Base-by-base conservation (phyloP, 2,329 filamentous ascomycete species). In the Fusarium poae region DNA sequence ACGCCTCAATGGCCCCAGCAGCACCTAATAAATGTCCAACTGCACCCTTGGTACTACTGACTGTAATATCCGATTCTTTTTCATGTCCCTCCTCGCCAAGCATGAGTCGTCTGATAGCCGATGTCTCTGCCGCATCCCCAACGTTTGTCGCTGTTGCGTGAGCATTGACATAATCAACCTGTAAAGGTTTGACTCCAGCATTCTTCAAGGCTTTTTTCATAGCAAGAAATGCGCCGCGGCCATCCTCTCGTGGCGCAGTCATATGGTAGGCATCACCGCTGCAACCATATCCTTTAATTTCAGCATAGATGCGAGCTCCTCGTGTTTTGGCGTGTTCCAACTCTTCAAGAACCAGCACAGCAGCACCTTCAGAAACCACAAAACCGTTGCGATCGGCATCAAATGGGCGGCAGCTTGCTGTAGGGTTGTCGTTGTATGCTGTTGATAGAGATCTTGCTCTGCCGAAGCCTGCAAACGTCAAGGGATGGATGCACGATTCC, bases 11-110 rank as follows among this genome's bases (percentile, higher is more conserved):
- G 7, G 95, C 93, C 5, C 96, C 96, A 3, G 96, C 92, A 37
- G 94, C 96, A 16, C 96, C 96, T 6, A 99, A 85, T 8, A 99
- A 82, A 83, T 99, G 96, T 0, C 96, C 96, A 52, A 97, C 85
- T 5, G 96, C 93, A 9, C 95, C 95, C 78, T 99, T 99, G 1
- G 94, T 97, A 79, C 96, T 95, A 78, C 94, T 97, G 21, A 97
- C 86, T 44, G 94, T 93, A 56, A 98, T 86, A 11, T 92, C 80
- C 3, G 82, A 81, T 40, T 91, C 86, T 3, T 81, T 82, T 1
- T 79, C 72, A 57, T 89, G 85, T 1, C 93, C 93, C 20, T 91
- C 86, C 23, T 89, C 86, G 0, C 92, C 92, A 12, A 93, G 82
- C 81, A 98, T 89, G 39, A 99, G 79, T 1, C 87, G 81, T 65